Conservation (phyloP, 345 rosid genomes). For the Erysimum cheiranthoides region DNA sequence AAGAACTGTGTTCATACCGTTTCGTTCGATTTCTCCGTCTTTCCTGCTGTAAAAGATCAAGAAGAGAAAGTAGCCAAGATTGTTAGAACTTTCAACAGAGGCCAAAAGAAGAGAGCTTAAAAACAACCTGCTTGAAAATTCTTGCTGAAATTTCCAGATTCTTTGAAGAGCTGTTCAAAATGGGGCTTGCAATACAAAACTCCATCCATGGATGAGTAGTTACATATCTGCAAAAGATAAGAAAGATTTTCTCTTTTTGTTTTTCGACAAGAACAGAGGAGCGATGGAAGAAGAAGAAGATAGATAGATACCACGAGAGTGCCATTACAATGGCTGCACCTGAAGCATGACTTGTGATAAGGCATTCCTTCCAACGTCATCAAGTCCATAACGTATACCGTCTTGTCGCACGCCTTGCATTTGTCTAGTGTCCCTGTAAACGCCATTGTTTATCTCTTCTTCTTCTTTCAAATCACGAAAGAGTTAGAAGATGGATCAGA, state of each 20-base stretch:
- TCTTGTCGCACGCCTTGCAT: conserved; percentile 96
- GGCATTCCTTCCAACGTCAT: conserved; percentile 88
- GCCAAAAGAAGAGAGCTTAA: not conserved
- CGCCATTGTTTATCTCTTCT: conserved; percentile 51
- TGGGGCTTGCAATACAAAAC: conserved; percentile 91
- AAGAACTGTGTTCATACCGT: conserved; percentile 48
- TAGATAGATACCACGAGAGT: conserved; percentile 68
- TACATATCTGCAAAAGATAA: conserved; percentile 66
- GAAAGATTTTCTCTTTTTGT: not conserved
- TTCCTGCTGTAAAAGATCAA: conserved; percentile 42
- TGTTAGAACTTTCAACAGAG: not conserved
- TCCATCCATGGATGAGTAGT: conserved; percentile 98
- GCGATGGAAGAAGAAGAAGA: conserved; percentile 39
- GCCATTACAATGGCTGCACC: conserved; percentile 95
- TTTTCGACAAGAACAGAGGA: not conserved
- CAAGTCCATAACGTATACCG: conserved; percentile 82
- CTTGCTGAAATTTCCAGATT: conserved; percentile 97
- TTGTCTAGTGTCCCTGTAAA: conserved; percentile 93
- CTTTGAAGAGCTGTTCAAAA: conserved; percentile 95
- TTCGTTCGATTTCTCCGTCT: conserved; percentile 59
- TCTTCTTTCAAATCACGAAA: conserved; percentile 9
- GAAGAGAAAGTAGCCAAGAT: not conserved
- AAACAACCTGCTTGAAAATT: conserved; percentile 70
- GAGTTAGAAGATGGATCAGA: conserved; percentile 4
- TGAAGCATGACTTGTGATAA: conserved; percentile 91